Evolutionary conservation across 225 moss, liverwort and hornwort genomes (phyloP), one percentile per base, ranked within the genome.

Genomic region (Marchantia paleacea): DNA sequence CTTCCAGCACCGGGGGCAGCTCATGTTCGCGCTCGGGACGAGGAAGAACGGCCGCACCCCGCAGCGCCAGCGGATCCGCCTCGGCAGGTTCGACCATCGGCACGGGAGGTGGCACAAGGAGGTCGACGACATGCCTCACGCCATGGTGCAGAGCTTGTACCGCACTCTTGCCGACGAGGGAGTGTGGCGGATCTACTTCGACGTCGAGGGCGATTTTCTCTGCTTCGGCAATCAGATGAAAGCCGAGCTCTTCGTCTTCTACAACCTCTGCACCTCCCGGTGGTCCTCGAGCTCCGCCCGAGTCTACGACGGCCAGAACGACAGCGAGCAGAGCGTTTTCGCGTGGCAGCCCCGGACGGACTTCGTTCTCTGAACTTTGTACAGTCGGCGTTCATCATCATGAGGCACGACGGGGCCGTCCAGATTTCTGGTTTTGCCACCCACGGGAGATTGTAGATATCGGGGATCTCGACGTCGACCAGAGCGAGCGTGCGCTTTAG

Each of bases 1-100:
- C 18, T 77, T 77, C 63, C 77, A 77, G n/a, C 77, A 77, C 51
- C 39, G 77, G 60, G 77, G 77, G 16, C 12, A 14, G 7, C 55
- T 63, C 62, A 62, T 62, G 77, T 31, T 61, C 61, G 19, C 48
- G 15, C 15, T 24, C 22, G 61, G 62, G 47, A 55, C 54, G 18
- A 24, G 54, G 75, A 55, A 75, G 7, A 11, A 6, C 18, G 19
- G 0, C 7, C 28, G 16, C 19, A 12, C 0, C 4, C 48, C 8
- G 0, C 48, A n/a, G n/a, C 77, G 77, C 20, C 28, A 60, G 55
- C 18, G 47, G 31, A 55, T 76, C 1, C 18, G 18, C 19, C 5
- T 76, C 14, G 57, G 62, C 77, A 22, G 22, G 16, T 78, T 76
- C n/a, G 61, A 78, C 65, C 78, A 62, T 14, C 20, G 10, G 1